Percentiles rank a stretch among this genome's conserved stretches.
Conservation (phyloP, 2,329 filamentous ascomycete species). For the Elsinoe fawcettii region DNA sequence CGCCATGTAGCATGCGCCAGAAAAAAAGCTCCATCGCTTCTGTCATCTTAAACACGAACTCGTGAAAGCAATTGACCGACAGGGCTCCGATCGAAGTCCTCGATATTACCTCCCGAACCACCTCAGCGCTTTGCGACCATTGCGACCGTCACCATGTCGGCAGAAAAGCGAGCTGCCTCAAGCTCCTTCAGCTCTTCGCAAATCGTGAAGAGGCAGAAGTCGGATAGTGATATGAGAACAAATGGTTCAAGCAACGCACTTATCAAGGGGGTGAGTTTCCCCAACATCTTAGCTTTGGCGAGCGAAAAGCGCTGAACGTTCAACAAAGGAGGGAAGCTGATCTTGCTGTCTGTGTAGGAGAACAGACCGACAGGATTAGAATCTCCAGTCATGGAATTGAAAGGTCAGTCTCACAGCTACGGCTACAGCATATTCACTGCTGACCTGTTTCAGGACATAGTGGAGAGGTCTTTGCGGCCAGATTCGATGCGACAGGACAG, state of each 20-base stretch:
- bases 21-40: constrained; percentile 7
- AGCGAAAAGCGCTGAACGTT: constrained; percentile 21
- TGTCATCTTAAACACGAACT: background rate
- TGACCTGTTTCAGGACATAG: constrained; percentile 44
- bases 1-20: background rate
- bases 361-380: constrained; percentile 75
- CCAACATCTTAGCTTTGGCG: constrained; percentile 32
- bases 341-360: constrained; percentile 45
- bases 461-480: constrained; percentile 82
- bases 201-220: constrained; percentile 83
- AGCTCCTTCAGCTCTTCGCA: constrained; percentile 72
- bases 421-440: constrained; percentile 16
- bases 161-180: constrained; percentile 86
- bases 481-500: constrained; percentile 82
- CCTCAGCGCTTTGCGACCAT: background rate
- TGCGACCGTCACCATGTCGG: background rate
- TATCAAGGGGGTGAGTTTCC: constrained; percentile 54
- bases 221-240: constrained; percentile 49
- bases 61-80: background rate
- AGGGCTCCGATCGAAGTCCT: background rate
- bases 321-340: constrained; percentile 24
- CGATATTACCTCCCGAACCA: background rate
- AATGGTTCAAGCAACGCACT: constrained; percentile 55
- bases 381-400: constrained; percentile 89
- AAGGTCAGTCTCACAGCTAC: constrained; percentile 45